Conservation (phyloP, 805 yeast species). For the Candida peoriensis region DNA sequence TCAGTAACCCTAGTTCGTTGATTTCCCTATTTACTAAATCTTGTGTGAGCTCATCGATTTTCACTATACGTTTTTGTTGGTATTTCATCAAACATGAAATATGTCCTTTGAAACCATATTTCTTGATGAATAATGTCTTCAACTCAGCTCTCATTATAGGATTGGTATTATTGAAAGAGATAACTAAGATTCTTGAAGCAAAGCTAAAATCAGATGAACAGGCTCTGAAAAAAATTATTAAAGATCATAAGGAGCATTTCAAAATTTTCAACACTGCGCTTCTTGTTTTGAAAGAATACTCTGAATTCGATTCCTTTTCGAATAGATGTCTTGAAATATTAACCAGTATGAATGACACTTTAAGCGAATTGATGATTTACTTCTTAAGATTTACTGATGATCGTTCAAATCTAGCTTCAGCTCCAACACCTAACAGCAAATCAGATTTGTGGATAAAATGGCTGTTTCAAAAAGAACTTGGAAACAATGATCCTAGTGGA, state of each 20-base stretch:
- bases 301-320: not conserved
- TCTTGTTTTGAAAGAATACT: conserved; percentile 1
- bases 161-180: conserved; percentile 16
- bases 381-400: too few species aligned
- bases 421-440: too few species aligned
- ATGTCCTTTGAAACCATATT: conserved; percentile 27
- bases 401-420: too few species aligned
- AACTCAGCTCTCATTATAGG: conserved; percentile 28
- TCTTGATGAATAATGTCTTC: conserved; percentile 24
- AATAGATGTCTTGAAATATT: not conserved
- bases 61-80: conserved; percentile 24
- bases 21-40: conserved; percentile 21
- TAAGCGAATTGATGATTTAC: too few species aligned
- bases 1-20: not conserved
- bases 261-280: conserved; percentile 1
- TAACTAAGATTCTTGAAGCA: conserved; percentile 1
- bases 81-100: conserved; percentile 11
- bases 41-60: conserved; percentile 26
- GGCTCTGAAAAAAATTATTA: not conserved
- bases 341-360: not conserved
- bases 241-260: not conserved
- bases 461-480: too few species aligned
- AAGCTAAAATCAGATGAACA: not conserved
- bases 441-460: too few species aligned
- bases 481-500: too few species aligned